Evolutionary conservation across 192 early-diverging fungal species (phyloP), one percentile per base, ranked within the genome.

Genomic region (Gamsiella multidivaricata): DNA sequence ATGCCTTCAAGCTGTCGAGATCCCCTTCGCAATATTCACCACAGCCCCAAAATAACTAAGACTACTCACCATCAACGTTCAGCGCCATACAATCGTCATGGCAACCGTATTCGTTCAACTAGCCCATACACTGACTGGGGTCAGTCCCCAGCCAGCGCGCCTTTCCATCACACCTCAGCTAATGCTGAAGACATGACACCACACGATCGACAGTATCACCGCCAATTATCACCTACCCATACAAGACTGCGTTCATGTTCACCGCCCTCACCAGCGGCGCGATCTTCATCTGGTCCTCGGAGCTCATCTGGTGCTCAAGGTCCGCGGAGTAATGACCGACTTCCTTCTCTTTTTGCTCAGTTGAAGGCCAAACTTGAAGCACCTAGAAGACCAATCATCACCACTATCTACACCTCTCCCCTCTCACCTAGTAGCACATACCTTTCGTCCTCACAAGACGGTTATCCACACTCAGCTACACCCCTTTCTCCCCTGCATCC

Each of bases 281-380:
- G 10, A 54, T 56, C 42, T 33, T 33, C 22, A 7, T 12, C 33
- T 54, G 18, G 33, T 37, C 70, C 45, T 58, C 60, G 59, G n/a
- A 74, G 37, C 20, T 59, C 57, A 45, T 49, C 63, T 26, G 28
- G 12, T 26, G 14, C 23, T 54, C 64, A n/a, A n/a, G 52, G 59
- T 67, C 64, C 65, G 58, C 72, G 72, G 65, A 76, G 64, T 18
- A 54, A 25, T 32, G 23, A 53, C 7, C 54, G 72, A 28, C 59
- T 41, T 12, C 65, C 72, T 23, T 56, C 59, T 18, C 22, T 76
- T n/a, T 76, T 76, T 46, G 72, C 65, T 41, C 64, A 58, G 28
- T 49, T 76, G 18, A 76, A 62, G 33, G 72, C 72, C 25, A 65
- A 65, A 43, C 65, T 76, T 45, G 64, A 68, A 17, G 50, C 52